Base-by-base conservation (phyloP, 768 basidiomycete genomes). In the Symmetrospora coprosmae region DNA sequence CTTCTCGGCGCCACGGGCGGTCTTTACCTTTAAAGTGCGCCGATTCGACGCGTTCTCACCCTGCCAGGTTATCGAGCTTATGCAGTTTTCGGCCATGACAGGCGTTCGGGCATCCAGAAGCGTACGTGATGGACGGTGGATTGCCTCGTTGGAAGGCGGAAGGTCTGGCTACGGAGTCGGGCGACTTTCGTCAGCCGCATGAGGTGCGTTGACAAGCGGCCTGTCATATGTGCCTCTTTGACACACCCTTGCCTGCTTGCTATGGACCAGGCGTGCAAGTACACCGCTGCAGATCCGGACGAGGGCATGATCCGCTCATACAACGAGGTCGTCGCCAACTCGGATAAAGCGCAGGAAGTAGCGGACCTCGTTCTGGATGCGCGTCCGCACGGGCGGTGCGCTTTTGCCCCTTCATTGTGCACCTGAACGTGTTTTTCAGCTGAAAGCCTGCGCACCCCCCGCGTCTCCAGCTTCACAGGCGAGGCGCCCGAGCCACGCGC, bases 1-100 rank as follows among this genome's bases (percentile, higher is more conserved):
- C 17, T 96, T 97, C 76, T 88, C 86, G 2, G 80, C 88, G 21
- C 91, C 94, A 53, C 81, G 94, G 61, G 87, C 88, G 1, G 78
- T 90, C 41, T 97, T 86, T 76, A 97, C 87, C 77, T 94, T 97
- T 79, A 80, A 85, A 51, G 74, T 73, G 53, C 33, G 40, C 21
- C n/a, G n/a, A n/a, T n/a, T n/a, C n/a, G 23, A n/a, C 35, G n/a
- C 41, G 8, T 50, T 56, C 35, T 61, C 52, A 11, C 9, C 11
- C 8, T 11, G 27, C 16, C 49, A 30, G 7, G 9, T 28, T 35
- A 8, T 9, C 27, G 14, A 25, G 23, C 37, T 49, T 17, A 1
- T 5, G 14, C 34, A 31, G 13, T 19, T 21, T 19, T 45, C 34
- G 37, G 40, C 51, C 19, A 19, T 48, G 33, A 14, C 47, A 72